phyloP scores from a whole-genome alignment of 257 asterid species.

The Gentiana macrophylla region DNA sequence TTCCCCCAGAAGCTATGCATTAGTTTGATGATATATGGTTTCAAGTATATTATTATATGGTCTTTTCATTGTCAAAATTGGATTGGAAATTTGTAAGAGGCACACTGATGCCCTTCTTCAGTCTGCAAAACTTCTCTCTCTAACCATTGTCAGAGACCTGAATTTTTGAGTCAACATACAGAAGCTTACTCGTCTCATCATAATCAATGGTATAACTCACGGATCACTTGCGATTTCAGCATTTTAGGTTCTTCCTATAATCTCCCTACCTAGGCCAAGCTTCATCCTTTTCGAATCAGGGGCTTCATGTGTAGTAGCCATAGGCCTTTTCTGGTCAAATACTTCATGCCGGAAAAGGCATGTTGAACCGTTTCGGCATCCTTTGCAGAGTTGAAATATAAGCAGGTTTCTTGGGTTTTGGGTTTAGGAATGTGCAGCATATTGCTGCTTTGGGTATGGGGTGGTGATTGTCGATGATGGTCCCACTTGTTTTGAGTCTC shows the following conservation, averaged over 20 bases:
- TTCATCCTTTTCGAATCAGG: slow-evolving; percentile 22
- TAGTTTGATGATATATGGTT: too few species aligned
- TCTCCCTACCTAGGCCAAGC: neutral
- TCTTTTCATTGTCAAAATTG: too few species aligned
- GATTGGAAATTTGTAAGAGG: too few species aligned
- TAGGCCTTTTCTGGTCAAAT: slow-evolving; percentile 9
- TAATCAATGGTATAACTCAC: too few species aligned
- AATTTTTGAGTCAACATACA: too few species aligned
- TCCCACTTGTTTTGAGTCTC: slow-evolving; percentile 8
- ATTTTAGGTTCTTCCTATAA: neutral
- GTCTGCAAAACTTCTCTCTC: too few species aligned
- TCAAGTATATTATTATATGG: too few species aligned
- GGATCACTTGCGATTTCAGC: too few species aligned
- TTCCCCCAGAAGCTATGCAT: too few species aligned
- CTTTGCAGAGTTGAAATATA: slow-evolving; percentile 16
- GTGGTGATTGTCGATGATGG: slow-evolving; percentile 4
- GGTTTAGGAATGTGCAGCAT: slow-evolving; percentile 1
- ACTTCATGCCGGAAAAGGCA: slow-evolving; percentile 25
- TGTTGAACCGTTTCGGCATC: slow-evolving; percentile 28
- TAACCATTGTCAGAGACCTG: too few species aligned
- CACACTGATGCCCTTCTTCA: too few species aligned
- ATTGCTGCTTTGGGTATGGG: slow-evolving; percentile 11
- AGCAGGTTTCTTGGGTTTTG: slow-evolving; percentile 15
- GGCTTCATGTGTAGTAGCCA: slow-evolving; percentile 9
- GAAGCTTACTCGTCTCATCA: too few species aligned